Conservation (phyloP, 1,284 basidiomycete genomes). For the Volvariella surrecta region DNA sequence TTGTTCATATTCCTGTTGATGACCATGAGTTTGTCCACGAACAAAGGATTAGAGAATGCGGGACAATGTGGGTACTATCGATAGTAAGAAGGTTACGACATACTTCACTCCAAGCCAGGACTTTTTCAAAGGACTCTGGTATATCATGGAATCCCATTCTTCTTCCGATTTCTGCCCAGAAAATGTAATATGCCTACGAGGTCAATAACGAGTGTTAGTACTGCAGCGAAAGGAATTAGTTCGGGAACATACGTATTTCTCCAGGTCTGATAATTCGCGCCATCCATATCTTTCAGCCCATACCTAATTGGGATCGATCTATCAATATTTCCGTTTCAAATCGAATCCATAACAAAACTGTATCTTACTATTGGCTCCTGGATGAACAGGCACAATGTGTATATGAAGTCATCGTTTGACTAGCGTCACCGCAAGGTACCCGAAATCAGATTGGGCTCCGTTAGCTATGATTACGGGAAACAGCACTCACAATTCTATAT, state of each 20-base stretch:
- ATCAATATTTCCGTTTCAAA: background rate
- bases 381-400: conserved; percentile 22
- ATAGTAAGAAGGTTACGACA: conserved; percentile 3
- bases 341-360: background rate
- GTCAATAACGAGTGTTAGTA: background rate
- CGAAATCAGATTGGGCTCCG: conserved; percentile 14
- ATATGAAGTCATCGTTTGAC: conserved; percentile 26
- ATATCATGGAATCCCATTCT: conserved; percentile 35
- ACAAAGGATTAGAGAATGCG: background rate
- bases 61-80: too few species aligned
- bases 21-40: background rate
- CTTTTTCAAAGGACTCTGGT: conserved; percentile 26
- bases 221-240: too few species aligned
- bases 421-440: too few species aligned
- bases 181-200: conserved; percentile 29
- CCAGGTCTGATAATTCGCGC: conserved; percentile 26
- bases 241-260: conserved; percentile 20
- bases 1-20: conserved; percentile 28
- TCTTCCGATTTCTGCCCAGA: conserved; percentile 32
- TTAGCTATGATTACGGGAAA: conserved; percentile 13
- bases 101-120: conserved; percentile 27
- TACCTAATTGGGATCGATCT: conserved; percentile 14
- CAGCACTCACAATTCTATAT: conserved; percentile 32
- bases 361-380: conserved; percentile 23
- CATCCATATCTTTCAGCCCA: conserved; percentile 28